Percentiles rank a stretch among this genome's conserved stretches.
Conservation (phyloP, 2,329 filamentous ascomycete species). For the Arthroderma sp. region DNA sequence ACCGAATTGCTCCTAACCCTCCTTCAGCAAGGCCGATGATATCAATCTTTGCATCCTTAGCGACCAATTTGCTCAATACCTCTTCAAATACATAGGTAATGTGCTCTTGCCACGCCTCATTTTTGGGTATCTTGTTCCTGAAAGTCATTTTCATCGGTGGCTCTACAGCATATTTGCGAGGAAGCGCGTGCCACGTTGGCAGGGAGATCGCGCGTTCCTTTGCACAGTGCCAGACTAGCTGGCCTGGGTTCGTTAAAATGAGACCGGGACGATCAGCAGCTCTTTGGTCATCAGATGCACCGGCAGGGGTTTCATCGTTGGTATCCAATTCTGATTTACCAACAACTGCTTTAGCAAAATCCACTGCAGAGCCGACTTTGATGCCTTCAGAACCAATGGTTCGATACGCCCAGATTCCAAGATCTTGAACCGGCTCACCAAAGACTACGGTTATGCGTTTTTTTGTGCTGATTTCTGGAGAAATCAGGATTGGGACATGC, state of each 20-base stretch:
- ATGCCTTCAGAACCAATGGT: slow-evolving; percentile 52
- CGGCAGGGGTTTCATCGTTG: slow-evolving; percentile 10
- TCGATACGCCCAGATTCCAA: slow-evolving; percentile 63
- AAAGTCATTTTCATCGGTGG: slow-evolving; percentile 36
- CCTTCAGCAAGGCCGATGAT: slow-evolving; percentile 59
- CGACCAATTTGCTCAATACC: slow-evolving; percentile 41
- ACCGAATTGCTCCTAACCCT: slow-evolving; percentile 43
- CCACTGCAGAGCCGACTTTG: slow-evolving; percentile 55
- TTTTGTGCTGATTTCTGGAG: slow-evolving; percentile 41
- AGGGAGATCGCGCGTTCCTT: slow-evolving; percentile 47
- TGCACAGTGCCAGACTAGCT: slow-evolving; percentile 62
- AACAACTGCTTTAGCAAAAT: slow-evolving; percentile 41
- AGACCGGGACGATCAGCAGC: slow-evolving; percentile 39
- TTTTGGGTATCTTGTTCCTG: slow-evolving; percentile 50
- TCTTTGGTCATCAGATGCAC: slow-evolving; percentile 3
- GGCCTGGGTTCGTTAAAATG: slow-evolving; percentile 64
- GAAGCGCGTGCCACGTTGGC: slow-evolving; percentile 43
- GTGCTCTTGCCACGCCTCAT: slow-evolving; percentile 48
- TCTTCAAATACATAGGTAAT: slow-evolving; percentile 53
- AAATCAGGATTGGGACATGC: slow-evolving; percentile 57
- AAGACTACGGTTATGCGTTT: slow-evolving; percentile 60
- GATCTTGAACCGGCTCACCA: slow-evolving; percentile 56
- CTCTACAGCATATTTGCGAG: slow-evolving; percentile 51
- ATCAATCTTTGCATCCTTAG: slow-evolving; percentile 45
- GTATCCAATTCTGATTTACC: slow-evolving; percentile 27